These are phyloP conservation scores for Phyllosticta citribraziliensis DNA, from an alignment of 2,329 filamentous ascomycete species.

Conservation along the genomic window DNA sequence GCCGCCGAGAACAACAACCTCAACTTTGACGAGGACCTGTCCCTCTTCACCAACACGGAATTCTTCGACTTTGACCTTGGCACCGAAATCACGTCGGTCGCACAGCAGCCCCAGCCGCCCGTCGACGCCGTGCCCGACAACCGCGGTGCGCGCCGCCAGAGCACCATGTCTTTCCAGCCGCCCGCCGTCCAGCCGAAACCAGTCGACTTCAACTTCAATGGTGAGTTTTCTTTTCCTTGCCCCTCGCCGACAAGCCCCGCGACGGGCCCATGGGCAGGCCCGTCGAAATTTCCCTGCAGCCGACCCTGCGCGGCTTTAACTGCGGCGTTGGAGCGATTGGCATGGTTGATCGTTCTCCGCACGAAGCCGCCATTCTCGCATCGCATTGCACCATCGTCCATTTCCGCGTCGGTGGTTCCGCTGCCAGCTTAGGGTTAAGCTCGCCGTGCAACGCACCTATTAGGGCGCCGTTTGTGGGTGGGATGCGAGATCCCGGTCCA, in stretches of 20 bases:
- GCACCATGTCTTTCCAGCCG: constrained; percentile 11
- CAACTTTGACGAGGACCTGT: constrained; percentile 35
- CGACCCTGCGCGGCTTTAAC: constrained; percentile 6
- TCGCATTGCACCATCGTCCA: constrained; percentile 7
- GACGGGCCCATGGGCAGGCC: too few species aligned
- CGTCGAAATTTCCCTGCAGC: neutral
- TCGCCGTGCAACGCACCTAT: constrained; percentile 8
- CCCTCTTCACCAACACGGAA: constrained; percentile 47
- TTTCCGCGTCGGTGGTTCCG: constrained; percentile 7
- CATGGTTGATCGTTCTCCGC: constrained; percentile 1
- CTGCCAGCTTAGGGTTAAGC: constrained; percentile 5
- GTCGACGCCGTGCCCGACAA: constrained; percentile 22
- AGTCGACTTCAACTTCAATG: constrained; percentile 26
- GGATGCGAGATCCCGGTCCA: constrained; percentile 10
- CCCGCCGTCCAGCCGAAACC: constrained; percentile 8
- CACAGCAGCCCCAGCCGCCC: constrained; percentile 12
- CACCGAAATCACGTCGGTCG: constrained; percentile 14
- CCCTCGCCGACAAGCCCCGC: neutral
- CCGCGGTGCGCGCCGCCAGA: constrained; percentile 10
- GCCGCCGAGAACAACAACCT: constrained; percentile 27
- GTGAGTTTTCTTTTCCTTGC: constrained; percentile 19
- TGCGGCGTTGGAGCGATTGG: constrained; percentile 2
- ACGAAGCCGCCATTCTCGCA: constrained; percentile 4
- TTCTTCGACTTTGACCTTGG: constrained; percentile 58
- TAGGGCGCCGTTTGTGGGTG: constrained; percentile 6